Evolutionary conservation across 2,329 filamentous ascomycete species (phyloP), one percentile per base, ranked within the genome.

Genomic region (Talaromyces sp.): DNA sequence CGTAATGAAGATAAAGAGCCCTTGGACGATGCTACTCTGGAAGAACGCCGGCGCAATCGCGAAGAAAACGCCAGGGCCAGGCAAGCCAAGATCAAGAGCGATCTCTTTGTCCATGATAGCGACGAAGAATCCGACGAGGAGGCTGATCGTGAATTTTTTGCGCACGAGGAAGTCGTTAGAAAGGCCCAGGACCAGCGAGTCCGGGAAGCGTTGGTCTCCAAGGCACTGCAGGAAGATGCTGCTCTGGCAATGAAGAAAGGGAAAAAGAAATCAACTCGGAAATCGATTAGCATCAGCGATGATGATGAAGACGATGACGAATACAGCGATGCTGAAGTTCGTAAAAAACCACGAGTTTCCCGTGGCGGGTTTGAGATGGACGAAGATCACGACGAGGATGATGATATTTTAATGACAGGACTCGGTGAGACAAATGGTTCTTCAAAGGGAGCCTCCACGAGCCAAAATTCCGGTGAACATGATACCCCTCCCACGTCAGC

Each of bases 111-210:
- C 56, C 85, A 89, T 61, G 87, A 88, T 41, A 91, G 89, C 66
- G 95, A 98, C 71, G 95, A 98, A 58, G 92, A 96, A 66, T 88
- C 84, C n/a, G 91, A 96, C 69, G 86, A 84, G 35, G 91, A 92
- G 53, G 84, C 85, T 60, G 85, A 90, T 74, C 79, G 72, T 24
- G 86, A 84, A 21, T 97, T 97, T 75, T 97, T 93, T 74, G 86
- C 83, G 2, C 82, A 84, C 17, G 93, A 97, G 75, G 86, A 88
- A 72, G 78, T 82, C 64, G 80, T 88, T 62, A 81, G 89, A 55
- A 81, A 85, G 64, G 82, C 82, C 54, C 83, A 82, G 56, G 75
- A 75, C 29, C 74, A 78, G 32, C 77, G 78, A 17, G 78, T 85
- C 60, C 77, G 78, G 59, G 78, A 80, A 56, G 79, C 80, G 6